Base-by-base conservation (phyloP, 805 yeast species). In the Sugiyamaella americana region DNA sequence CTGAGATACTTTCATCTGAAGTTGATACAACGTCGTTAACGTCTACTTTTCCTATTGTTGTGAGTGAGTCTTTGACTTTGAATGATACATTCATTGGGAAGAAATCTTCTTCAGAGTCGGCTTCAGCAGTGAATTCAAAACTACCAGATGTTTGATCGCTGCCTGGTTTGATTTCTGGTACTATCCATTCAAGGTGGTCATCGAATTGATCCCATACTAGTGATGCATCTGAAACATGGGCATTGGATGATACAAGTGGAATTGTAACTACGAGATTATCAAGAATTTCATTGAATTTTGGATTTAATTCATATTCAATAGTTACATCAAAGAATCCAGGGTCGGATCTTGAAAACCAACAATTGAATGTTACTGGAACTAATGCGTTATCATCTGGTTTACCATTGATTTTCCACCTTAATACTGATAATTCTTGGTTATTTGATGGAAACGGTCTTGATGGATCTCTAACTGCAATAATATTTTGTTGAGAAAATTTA, bases 41-140 rank as follows among this genome's bases (percentile, higher is more conserved):
- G 53, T 73, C 75, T 48, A 89, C 80, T 43, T 76, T 73, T 46
- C 91, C 87, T 52, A 85, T 73, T 19, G 82, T 78, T 26, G 73
- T 68, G 16, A 51, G 39, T 34, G 60, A 40, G 19, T 50, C 53
- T 30, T 66, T 68, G 19, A 74, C 73, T 34, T 72, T 68, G 68
- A 88, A 86, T 42, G 72, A 66, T 35, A 88, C 76, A 58, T 80
- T 80, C 72, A 91, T 79, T 51, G 98, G 98, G 84, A 88, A 91
- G 58, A 91, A 71, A 10, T 79, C 74, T 51, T 88, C 95, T 65
- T 91, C 97, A 53, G 76, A 79, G 35, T 74, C 81, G 17, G 82
- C 84, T 54, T 82, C 83, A 49, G 87, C 78, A 5, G 82, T 64
- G 61, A 93, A 81, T 62, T 86, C 95, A 63, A 93, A 81, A 38